phyloP scores from a whole-genome alignment of 371 early-diverging fungal genomes.

The Mortierella sp. region DNA sequence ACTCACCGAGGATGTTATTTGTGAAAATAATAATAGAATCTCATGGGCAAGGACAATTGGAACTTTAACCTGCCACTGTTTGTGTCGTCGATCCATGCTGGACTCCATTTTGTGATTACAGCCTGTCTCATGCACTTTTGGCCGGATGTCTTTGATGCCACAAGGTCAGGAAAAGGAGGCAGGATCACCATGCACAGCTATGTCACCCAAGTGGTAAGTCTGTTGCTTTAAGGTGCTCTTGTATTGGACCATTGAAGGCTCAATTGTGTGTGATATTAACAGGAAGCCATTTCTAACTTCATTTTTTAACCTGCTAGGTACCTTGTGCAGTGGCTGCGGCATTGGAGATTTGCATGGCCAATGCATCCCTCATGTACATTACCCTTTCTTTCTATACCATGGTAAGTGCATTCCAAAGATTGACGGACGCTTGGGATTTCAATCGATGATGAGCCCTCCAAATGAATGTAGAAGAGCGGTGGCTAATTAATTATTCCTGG shows the following conservation, averaged over 20 bases:
- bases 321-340: constrained; percentile 93
- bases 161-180: constrained; percentile 40
- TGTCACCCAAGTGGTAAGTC: constrained; percentile 68
- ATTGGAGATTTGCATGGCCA: constrained; percentile 91
- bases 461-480: not conserved
- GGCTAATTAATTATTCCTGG: not conserved
- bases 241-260: not conserved
- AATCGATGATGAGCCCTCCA: not conserved
- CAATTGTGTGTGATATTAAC: not conserved
- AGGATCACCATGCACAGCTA: constrained; percentile 60
- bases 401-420: constrained; percentile 53
- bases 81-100: constrained; percentile 79
- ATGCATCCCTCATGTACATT: constrained; percentile 85
- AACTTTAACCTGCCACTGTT: constrained; percentile 87
- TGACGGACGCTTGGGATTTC: not conserved
- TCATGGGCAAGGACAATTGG: constrained; percentile 78
- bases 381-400: constrained; percentile 96
- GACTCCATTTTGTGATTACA: constrained; percentile 73
- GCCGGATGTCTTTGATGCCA: constrained; percentile 58
- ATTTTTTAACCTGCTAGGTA: constrained; percentile 56
- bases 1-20: not conserved
- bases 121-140: constrained; percentile 63
- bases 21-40: constrained; percentile 48
- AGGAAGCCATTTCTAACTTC: not conserved
- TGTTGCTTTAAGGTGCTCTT: not conserved